These are phyloP conservation scores for Excoecaria agallocha DNA, from an alignment of 345 rosid genomes.

Conservation along the genomic window DNA sequence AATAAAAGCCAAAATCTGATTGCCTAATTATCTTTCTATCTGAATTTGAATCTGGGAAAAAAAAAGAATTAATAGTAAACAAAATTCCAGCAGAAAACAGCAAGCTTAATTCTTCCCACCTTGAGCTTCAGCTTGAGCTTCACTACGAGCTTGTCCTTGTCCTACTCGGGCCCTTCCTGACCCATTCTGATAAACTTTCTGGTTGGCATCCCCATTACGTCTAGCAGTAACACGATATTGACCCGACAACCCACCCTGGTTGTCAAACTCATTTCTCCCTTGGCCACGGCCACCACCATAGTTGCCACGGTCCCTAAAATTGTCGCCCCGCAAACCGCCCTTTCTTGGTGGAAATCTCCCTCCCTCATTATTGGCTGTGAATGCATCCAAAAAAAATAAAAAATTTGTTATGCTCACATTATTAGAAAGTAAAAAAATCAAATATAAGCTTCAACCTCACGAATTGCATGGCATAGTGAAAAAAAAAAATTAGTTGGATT, in stretches of 20 bases:
- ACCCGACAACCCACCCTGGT: conserved; percentile 18
- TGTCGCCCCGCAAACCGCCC: conserved; percentile 13
- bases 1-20: conserved; percentile 8
- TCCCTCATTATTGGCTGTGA: conserved; percentile 22
- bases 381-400: neutral
- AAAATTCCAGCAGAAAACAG: conserved; percentile 1
- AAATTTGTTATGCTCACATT: neutral
- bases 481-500: neutral
- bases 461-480: neutral
- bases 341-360: conserved; percentile 15
- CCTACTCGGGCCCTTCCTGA: conserved; percentile 15
- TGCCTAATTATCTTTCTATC: conserved; percentile 4
- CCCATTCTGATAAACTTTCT: conserved; percentile 20
- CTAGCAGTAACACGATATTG: conserved; percentile 7
- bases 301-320: conserved; percentile 20
- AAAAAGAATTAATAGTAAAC: neutral
- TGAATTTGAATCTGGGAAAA: neutral
- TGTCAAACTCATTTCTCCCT: conserved; percentile 22
- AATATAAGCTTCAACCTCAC: neutral
- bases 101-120: conserved; percentile 3
- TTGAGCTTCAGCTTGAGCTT: conserved; percentile 1
- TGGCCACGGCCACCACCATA: conserved; percentile 13
- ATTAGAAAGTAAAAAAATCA: neutral
- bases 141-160: neutral
- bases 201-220: conserved; percentile 20